Evolutionary conservation across 83 land plant species (phyloP).

Genomic region (Picea abies): DNA sequence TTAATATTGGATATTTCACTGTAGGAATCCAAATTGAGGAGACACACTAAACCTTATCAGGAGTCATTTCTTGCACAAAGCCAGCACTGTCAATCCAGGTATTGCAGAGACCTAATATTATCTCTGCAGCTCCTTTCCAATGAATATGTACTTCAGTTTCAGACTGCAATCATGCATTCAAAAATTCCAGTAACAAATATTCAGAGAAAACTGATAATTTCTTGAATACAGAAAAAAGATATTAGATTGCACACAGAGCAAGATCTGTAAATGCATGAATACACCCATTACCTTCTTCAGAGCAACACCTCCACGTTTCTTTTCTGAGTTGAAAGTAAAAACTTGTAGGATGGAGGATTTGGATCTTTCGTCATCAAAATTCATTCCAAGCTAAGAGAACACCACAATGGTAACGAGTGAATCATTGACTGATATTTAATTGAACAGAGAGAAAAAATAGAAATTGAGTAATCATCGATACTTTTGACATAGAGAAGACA

Average conservation of each 20-base stretch:
- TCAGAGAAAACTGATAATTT: no score
- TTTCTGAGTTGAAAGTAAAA: conserved; percentile 73
- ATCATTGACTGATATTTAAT: neutral
- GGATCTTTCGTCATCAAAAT: conserved; percentile 44
- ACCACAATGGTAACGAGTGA: neutral
- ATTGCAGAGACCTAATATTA: conserved; percentile 51
- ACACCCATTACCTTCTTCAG: conserved; percentile 22
- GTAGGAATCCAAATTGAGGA: neutral
- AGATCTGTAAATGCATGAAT: neutral
- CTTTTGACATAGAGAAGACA: neutral
- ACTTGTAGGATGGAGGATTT: conserved; percentile 44
- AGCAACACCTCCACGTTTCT: conserved; percentile 62
- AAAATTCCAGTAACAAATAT: neutral
- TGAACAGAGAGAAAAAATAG: neutral
- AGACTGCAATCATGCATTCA: conserved; percentile 23
- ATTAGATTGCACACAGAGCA: neutral
- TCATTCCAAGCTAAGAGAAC: conserved; percentile 53
- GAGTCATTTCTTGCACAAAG: conserved; percentile 19
- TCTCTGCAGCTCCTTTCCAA: conserved; percentile 88
- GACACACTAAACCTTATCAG: neutral
- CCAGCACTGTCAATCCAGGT: conserved; percentile 52
- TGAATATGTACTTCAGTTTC: conserved; percentile 52
- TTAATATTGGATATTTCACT: neutral
- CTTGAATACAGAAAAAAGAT: neutral
- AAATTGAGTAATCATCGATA: neutral